Evolutionary conservation across 2,329 filamentous ascomycete species (phyloP).

Genomic region (Madurella mycetomatis): DNA sequence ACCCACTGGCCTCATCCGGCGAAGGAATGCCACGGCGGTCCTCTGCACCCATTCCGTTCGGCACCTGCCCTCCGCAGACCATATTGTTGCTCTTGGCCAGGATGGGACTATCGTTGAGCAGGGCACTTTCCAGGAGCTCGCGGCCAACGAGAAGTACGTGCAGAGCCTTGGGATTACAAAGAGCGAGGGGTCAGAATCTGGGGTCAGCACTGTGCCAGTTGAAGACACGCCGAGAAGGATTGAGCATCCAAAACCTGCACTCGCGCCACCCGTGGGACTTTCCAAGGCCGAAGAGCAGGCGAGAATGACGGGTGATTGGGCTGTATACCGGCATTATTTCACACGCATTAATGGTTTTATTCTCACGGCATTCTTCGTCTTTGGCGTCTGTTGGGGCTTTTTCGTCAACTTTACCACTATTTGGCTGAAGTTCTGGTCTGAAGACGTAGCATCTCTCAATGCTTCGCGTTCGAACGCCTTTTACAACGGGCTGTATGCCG

Average conservation of each 20-base stretch:
- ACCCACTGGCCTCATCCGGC: slow-evolving; percentile 29
- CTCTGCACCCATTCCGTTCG: slow-evolving; percentile 39
- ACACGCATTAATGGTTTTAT: slow-evolving; percentile 16
- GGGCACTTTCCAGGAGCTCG: slow-evolving; percentile 37
- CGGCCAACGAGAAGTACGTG: slow-evolving; percentile 36
- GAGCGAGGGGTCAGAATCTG: slow-evolving; percentile 15
- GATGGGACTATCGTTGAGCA: slow-evolving; percentile 42
- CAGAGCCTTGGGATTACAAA: slow-evolving; percentile 34
- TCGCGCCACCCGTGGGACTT: not conserved
- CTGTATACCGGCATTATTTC: slow-evolving; percentile 27
- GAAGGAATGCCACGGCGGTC: slow-evolving; percentile 26
- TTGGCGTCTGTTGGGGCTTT: slow-evolving; percentile 21
- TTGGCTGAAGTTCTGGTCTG: slow-evolving; percentile 32
- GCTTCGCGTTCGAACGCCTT: slow-evolving; percentile 23
- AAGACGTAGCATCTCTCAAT: slow-evolving; percentile 13
- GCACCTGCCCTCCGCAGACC: slow-evolving; percentile 39
- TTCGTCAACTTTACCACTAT: slow-evolving; percentile 26
- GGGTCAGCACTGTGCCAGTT: slow-evolving; percentile 6
- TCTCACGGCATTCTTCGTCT: slow-evolving; percentile 14
- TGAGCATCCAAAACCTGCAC: slow-evolving; percentile 2
- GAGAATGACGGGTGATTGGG: slow-evolving; percentile 20
- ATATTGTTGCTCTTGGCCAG: slow-evolving; percentile 42
- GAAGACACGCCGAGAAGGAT: not conserved
- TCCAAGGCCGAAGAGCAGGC: slow-evolving; percentile 6
- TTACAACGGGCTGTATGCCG: slow-evolving; percentile 30